These are phyloP conservation scores for Garcia nutans DNA, from an alignment of 345 rosid genomes.

Conservation along the genomic window DNA sequence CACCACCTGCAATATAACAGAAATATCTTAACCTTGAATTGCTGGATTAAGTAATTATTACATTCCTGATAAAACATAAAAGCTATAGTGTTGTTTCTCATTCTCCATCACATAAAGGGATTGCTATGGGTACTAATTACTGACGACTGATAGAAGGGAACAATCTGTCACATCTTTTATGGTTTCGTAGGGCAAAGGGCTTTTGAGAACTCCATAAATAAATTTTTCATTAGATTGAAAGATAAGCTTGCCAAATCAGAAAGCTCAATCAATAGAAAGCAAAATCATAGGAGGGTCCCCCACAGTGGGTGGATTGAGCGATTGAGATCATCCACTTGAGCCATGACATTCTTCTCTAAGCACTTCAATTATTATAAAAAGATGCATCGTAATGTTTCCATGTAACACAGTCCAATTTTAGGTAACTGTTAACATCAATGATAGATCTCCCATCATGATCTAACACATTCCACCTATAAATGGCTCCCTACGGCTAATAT, in stretches of 20 bases:
- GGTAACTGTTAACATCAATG: background rate
- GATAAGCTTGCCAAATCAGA: background rate
- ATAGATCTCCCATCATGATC: background rate
- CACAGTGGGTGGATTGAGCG: background rate
- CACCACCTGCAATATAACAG: slow-evolving; percentile 62
- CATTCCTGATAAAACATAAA: background rate
- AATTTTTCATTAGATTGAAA: slow-evolving; percentile 6
- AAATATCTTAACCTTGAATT: slow-evolving; percentile 11
- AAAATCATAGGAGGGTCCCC: background rate
- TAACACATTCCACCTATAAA: background rate
- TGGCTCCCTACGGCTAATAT: background rate
- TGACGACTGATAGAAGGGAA: slow-evolving; percentile 6
- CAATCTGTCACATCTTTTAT: background rate
- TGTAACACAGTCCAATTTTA: background rate
- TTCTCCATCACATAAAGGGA: background rate
- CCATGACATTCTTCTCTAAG: no score
- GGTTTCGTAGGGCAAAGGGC: background rate
- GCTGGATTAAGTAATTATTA: background rate
- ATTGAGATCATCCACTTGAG: background rate
- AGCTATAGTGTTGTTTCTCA: background rate
- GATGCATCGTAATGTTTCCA: background rate
- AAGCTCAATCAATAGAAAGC: background rate
- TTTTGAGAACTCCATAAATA: background rate
- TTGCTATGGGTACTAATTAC: background rate
- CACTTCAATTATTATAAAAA: no score